phyloP scores from a whole-genome alignment of 768 basidiomycete genomes.

The Suillus subluteus region DNA sequence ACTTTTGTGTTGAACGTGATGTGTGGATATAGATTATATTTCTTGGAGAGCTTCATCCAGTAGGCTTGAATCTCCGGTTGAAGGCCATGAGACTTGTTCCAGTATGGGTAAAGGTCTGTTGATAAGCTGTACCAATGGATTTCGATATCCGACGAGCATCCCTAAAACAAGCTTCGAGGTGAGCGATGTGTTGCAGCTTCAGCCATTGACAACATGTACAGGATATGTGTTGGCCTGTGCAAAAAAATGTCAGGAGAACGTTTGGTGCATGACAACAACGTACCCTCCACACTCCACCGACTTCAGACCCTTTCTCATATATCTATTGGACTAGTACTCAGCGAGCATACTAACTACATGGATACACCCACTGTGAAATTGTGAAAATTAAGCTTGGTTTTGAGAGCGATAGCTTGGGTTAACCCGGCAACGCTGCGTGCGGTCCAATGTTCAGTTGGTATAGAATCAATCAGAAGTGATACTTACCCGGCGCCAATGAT shows the following conservation, averaged over 20 bases:
- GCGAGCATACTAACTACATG: background rate
- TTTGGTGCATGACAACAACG: conserved; percentile 21
- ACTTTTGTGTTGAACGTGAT: conserved; percentile 50
- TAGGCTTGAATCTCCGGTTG: conserved; percentile 48
- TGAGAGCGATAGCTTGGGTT: conserved; percentile 46
- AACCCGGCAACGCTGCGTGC: conserved; percentile 43
- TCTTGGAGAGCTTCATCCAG: conserved; percentile 43
- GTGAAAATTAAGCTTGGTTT: conserved; percentile 37
- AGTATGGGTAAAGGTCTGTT: conserved; percentile 48
- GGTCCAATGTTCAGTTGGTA: background rate
- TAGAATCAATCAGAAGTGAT: background rate
- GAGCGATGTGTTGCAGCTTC: background rate
- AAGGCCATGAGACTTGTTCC: conserved; percentile 44
- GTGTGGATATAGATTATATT: conserved; percentile 44
- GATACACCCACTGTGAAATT: conserved; percentile 43
- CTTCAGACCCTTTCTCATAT: conserved; percentile 46
- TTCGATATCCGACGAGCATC: conserved; percentile 47
- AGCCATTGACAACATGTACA: conserved; percentile 3
- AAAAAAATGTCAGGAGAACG: background rate
- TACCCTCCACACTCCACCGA: conserved; percentile 59
- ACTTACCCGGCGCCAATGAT: conserved; percentile 27
- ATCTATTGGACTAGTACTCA: conserved; percentile 39
- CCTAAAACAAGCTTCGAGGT: conserved; percentile 28
- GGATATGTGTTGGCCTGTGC: conserved; percentile 33
- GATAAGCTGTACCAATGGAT: conserved; percentile 50